Percentiles rank a stretch among this genome's conserved stretches.
These are phyloP conservation scores for Madurella fahalii DNA, from an alignment of 2,329 filamentous ascomycete species.

Conservation along the genomic window DNA sequence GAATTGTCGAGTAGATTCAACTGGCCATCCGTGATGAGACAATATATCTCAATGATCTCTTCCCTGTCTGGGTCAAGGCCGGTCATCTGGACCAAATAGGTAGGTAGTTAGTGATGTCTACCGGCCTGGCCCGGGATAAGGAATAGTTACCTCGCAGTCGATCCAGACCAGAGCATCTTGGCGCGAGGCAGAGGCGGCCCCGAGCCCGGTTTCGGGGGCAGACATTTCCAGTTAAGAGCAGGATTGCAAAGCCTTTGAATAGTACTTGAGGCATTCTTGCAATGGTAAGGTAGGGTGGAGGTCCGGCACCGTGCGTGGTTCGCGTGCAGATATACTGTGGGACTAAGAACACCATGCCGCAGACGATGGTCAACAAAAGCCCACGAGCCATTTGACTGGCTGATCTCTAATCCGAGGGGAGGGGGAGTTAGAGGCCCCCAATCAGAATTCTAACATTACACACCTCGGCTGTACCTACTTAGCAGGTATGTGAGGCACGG, in stretches of 20 bases:
- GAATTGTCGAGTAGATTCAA: slow-evolving; percentile 69
- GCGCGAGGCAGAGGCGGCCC: not conserved
- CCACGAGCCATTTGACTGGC: no score
- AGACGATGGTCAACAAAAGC: no score
- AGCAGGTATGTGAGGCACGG: no score
- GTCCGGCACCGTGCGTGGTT: no score
- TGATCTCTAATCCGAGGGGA: no score
- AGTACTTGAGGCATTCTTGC: no score
- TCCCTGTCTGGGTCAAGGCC: slow-evolving; percentile 75
- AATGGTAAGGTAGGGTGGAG: no score
- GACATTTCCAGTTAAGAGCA: not conserved
- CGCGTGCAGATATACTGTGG: no score
- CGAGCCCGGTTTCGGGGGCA: not conserved
- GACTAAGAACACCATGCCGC: no score
- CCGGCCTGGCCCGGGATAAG: not conserved
- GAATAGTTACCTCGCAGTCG: slow-evolving; percentile 54
- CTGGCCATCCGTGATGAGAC: slow-evolving; percentile 79
- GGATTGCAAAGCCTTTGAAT: no score
- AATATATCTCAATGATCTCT: slow-evolving; percentile 86
- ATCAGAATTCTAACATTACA: not conserved
- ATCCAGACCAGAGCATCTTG: slow-evolving; percentile 77
- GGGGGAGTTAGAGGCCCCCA: not conserved
- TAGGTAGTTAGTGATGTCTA: not conserved
- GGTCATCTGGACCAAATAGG: slow-evolving; percentile 68
- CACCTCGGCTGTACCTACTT: not conserved